These are phyloP conservation scores for Botryosphaeria dothidea DNA, from an alignment of 2,329 filamentous ascomycete genomes.

Conservation along the genomic window DNA sequence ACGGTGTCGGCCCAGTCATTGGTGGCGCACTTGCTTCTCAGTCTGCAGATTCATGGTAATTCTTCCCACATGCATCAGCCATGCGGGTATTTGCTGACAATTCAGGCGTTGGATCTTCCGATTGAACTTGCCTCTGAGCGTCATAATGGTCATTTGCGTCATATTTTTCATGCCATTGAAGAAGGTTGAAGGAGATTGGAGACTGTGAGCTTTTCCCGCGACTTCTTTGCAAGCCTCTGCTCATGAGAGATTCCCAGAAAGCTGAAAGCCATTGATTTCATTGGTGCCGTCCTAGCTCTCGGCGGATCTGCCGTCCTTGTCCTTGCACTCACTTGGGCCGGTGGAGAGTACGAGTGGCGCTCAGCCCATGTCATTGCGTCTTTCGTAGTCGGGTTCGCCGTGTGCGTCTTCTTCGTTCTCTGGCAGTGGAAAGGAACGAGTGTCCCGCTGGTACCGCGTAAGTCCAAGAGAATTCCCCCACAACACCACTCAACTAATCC, in stretches of 20 bases:
- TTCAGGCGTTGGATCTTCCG: conserved; percentile 24
- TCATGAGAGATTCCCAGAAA: conserved; percentile 40
- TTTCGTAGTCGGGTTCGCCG: conserved; percentile 48
- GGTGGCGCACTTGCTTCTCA: conserved; percentile 51
- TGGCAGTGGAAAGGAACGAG: conserved; percentile 55
- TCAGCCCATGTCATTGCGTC: conserved; percentile 55
- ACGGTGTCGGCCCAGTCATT: conserved; percentile 57
- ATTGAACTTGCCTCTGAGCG: conserved; percentile 56
- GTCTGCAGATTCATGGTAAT: conserved; percentile 21
- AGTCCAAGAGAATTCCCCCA: conserved; percentile 23
- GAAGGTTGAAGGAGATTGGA: conserved; percentile 55
- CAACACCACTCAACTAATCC: background rate
- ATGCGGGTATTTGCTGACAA: background rate
- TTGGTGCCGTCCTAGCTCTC: conserved; percentile 50
- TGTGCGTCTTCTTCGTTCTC: conserved; percentile 48
- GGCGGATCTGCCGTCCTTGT: conserved; percentile 49
- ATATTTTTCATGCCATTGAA: conserved; percentile 60
- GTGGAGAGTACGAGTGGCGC: conserved; percentile 56
- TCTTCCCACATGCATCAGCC: no score
- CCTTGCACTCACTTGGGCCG: conserved; percentile 51
- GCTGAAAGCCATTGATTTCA: conserved; percentile 53
- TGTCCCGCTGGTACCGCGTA: conserved; percentile 51
- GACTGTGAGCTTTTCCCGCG: conserved; percentile 13
- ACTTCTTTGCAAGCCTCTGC: background rate
- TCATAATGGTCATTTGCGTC: conserved; percentile 49